These are phyloP conservation scores for Hordeum marinum DNA, from an alignment of 176 grass and related monocot genomes.

Conservation along the genomic window DNA sequence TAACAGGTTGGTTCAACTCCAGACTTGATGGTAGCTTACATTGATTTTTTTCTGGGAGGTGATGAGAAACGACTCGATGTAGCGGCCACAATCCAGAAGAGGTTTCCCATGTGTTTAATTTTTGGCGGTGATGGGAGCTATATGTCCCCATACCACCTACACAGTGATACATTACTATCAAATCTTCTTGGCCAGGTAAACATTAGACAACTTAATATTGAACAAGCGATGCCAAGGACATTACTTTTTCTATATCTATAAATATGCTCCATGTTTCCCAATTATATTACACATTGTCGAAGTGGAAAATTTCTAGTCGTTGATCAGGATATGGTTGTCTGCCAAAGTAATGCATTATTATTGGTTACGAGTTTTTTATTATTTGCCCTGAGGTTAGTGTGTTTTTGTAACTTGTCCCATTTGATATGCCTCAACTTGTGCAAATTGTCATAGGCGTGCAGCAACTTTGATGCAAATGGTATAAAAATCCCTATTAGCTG, in stretches of 20 bases:
- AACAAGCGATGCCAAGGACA: background rate
- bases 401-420: background rate
- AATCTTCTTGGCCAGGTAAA: conserved; percentile 94
- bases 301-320: background rate
- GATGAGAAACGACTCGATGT: conserved; percentile 92
- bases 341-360: background rate
- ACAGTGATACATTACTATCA: conserved; percentile 85
- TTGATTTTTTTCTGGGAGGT: conserved; percentile 98
- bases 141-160: conserved; percentile 92
- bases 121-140: conserved; percentile 98
- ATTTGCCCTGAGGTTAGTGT: background rate
- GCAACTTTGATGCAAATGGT: background rate
- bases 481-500: background rate
- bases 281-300: background rate
- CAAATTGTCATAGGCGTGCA: background rate
- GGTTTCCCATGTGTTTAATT: conserved; percentile 94
- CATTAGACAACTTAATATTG: background rate
- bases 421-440: background rate
- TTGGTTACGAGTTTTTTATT: background rate
- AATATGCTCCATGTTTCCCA: background rate
- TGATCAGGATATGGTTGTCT: background rate
- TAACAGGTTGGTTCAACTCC: conserved; percentile 91
- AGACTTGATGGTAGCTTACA: conserved; percentile 96
- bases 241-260: background rate
- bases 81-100: conserved; percentile 77